These are phyloP conservation scores for Syzygium jambos DNA, from an alignment of 345 rosid genomes.

Conservation along the genomic window DNA sequence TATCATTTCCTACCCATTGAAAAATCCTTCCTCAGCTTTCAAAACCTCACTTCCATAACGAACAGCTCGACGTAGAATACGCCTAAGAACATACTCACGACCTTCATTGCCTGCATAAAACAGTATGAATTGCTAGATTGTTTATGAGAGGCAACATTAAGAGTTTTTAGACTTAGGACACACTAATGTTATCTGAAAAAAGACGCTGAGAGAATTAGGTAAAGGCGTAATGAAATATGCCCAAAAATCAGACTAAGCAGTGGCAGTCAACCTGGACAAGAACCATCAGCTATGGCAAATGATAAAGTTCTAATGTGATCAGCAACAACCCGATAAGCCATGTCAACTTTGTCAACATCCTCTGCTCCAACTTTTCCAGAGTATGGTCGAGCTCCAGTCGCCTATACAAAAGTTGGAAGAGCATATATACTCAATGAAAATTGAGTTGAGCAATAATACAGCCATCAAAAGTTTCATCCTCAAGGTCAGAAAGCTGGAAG, in stretches of 20 bases:
- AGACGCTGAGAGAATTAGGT: neutral
- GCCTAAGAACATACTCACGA: conserved; percentile 91
- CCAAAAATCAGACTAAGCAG: neutral
- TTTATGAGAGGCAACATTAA: neutral
- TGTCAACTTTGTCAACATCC: conserved; percentile 73
- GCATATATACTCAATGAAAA: neutral
- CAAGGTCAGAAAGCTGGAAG: neutral
- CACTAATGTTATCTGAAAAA: neutral
- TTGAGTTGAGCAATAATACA: neutral
- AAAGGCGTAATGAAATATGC: neutral
- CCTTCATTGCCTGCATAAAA: conserved; percentile 75
- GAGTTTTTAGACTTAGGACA: neutral
- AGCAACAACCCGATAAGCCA: conserved; percentile 98
- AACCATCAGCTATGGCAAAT: conserved; percentile 97
- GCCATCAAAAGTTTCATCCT: neutral
- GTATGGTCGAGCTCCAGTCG: conserved; percentile 81
- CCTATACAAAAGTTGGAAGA: conserved; percentile 22
- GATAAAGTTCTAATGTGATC: conserved; percentile 94
- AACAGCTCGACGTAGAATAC: conserved; percentile 97
- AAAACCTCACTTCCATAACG: conserved; percentile 88
- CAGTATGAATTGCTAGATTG: neutral
- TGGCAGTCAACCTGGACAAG: conserved; percentile 72
- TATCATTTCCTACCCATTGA: conserved; percentile 54
- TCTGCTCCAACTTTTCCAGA: conserved; percentile 87
- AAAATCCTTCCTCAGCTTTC: conserved; percentile 87